Evolutionary conservation across 2,329 filamentous ascomycete genomes (phyloP), one percentile per base, ranked within the genome.

Genomic region (Colletotrichum echinochloae): DNA sequence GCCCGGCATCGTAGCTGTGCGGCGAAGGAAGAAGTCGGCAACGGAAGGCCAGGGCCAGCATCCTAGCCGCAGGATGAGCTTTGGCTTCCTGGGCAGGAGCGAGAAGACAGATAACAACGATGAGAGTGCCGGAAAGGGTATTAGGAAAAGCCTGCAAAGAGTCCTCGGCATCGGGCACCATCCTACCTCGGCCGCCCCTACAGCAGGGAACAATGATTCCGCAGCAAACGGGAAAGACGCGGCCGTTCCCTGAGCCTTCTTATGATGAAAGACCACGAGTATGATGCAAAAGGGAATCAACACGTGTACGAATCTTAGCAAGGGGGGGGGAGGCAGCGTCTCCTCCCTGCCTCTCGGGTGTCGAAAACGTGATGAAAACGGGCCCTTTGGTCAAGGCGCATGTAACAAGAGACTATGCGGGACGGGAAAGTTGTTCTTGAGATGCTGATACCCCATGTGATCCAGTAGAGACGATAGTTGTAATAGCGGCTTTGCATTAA

Each of bases 91-190:
- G 3, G 82, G 83, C 4, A 79, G 84, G 62, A 75, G 76, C 44
- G 76, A 78, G 30, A 80, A 73, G 60, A 26, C 55, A n/a, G 79
- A 81, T 11, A 79, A 77, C 56, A 78, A 80, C 18, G 79, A 81
- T 28, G 75, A 78, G 26, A 71, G 74, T 5, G 75, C 76, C 1
- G 79, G 79, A 2, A 84, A 83, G 72, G 81, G 81, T 1, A 81
- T 86, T 51, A 78, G 84, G 64, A 79, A 81, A 68, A 86, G 85
- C 73, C 72, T 87, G 68, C 83, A 85, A 70, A 81, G 80, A 73
- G 84, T 84, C 3, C 76, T 86, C 6, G 83, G 83, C 33, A 78
- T 86, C 35, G 81, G 82, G 4, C 64, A 76, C 55, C 61, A 68
- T 23, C 35, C 44, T 44, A 37, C 37, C 35, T 26, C 66, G 12